Evolutionary conservation across 2,329 filamentous ascomycete genomes (phyloP), one percentile per base, ranked within the genome.

Genomic region (Penicillium sp.): DNA sequence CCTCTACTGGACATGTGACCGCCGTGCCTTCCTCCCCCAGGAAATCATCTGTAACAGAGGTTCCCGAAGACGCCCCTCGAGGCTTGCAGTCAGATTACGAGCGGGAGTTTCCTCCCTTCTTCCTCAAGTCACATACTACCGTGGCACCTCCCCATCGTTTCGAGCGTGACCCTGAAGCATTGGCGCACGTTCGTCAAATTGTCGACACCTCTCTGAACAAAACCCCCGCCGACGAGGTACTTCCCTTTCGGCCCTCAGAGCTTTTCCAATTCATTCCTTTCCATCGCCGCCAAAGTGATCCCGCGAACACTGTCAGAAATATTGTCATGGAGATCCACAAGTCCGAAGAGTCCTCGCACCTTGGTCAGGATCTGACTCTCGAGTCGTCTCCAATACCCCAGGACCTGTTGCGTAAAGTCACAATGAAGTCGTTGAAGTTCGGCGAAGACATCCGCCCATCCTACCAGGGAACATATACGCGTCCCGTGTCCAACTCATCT

Each of bases 71-170:
- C n/a, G 52, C 16, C 60, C 16, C 53, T 16, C 60, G 64, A 38
- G 64, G 69, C 22, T 29, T 60, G 7, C 58, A 67, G 22, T 80
- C 83, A 0, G 81, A 84, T 43, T 92, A 91, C 62, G 77, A 89
- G 16, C 86, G 85, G 61, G 78, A 81, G 34, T 97, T 97, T 66
- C 83, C 91, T 31, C 86, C 90, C 0, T 97, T 97, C 71, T 92
- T 89, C 58, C 68, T 94, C 43, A 88, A 91, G 55, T 81, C 86
- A 2, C 83, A 91, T 65, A 89, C 91, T 1, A 83, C 75, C n/a
- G 63, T 97, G 49, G 91, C 92, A 0, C 79, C 81, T 0, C 62
- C 64, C 1, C 75, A 79, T 46, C 78, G 77, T 2, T 84, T 84
- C 27, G 71, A 79, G 38, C 79, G 87, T 69, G 86, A 90, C 60